Conservation (phyloP, 2,329 filamentous ascomycete genomes). For the Mycosphaerelloides madeirae region DNA sequence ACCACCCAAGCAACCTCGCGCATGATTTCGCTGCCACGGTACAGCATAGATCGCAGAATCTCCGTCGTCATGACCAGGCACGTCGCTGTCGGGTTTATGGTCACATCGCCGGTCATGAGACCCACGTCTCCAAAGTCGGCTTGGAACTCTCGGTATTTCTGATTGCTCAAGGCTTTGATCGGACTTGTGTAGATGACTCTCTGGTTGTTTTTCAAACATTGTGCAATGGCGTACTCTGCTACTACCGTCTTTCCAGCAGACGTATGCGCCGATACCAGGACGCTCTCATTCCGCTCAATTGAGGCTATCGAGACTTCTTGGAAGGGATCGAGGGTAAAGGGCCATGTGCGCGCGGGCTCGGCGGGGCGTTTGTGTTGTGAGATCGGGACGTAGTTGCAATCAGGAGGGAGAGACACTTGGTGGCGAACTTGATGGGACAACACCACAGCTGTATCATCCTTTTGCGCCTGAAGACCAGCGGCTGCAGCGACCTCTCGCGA, state of each 20-base stretch:
- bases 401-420: constrained; percentile 89
- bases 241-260: constrained; percentile 98
- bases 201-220: constrained; percentile 95
- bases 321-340: constrained; percentile 94
- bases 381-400: constrained; percentile 71
- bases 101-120: constrained; percentile 98
- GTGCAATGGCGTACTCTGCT: constrained; percentile 95
- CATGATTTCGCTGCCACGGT: constrained; percentile 98
- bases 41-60: constrained; percentile 97
- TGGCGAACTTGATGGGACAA: constrained; percentile 97
- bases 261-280: constrained; percentile 93
- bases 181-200: constrained; percentile 98
- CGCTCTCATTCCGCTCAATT: constrained; percentile 93
- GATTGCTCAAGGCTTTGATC: constrained; percentile 97
- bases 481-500: constrained; percentile 83
- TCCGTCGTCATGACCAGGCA: constrained; percentile 99
- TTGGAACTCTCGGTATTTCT: constrained; percentile 95
- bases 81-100: constrained; percentile 96
- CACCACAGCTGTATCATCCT: constrained; percentile 67
- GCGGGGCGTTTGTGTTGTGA: constrained; percentile 88
- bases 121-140: constrained; percentile 95
- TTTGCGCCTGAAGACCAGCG: constrained; percentile 59
- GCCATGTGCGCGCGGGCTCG: constrained; percentile 76
- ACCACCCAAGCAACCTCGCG: constrained; percentile 97
- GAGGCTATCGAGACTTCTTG: constrained; percentile 91